phyloP scores from a whole-genome alignment of 768 basidiomycete genomes.

The Rhodotorula sphaerocarpa region DNA sequence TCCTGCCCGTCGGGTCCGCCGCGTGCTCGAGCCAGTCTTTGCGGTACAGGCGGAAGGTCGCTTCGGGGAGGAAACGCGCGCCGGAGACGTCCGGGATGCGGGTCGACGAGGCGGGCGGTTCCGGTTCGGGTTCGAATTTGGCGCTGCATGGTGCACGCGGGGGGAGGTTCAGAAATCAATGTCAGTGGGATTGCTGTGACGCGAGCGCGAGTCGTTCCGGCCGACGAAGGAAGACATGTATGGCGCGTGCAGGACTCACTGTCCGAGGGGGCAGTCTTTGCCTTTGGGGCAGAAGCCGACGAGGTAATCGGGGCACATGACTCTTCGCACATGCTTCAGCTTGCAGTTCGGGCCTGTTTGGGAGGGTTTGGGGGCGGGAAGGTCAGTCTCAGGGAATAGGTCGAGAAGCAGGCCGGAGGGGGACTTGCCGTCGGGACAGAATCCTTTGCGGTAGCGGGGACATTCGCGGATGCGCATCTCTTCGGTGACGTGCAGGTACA shows the following conservation, averaged over 20 bases:
- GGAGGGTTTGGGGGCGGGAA: slow-evolving; percentile 6
- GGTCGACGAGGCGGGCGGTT: slow-evolving; percentile 27
- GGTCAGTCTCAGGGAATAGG: not conserved
- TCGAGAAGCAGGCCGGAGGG: slow-evolving; percentile 10
- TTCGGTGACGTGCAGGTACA: slow-evolving; percentile 76
- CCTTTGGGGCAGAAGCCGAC: slow-evolving; percentile 90
- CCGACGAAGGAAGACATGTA: slow-evolving; percentile 57
- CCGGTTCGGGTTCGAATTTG: slow-evolving; percentile 41
- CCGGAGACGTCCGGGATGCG: slow-evolving; percentile 36
- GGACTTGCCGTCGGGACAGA: slow-evolving; percentile 75
- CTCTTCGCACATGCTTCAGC: slow-evolving; percentile 82
- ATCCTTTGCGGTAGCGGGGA: slow-evolving; percentile 89
- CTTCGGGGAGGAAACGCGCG: slow-evolving; percentile 35
- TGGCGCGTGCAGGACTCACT: slow-evolving; percentile 53
- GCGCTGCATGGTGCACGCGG: no score
- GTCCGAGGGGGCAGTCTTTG: slow-evolving; percentile 55
- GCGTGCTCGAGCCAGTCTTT: slow-evolving; percentile 34
- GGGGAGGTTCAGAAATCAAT: slow-evolving; percentile 48
- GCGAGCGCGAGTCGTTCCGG: slow-evolving; percentile 54
- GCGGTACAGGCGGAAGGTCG: slow-evolving; percentile 32
- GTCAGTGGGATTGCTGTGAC: no score
- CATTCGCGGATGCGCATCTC: slow-evolving; percentile 86
- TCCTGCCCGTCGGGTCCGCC: slow-evolving; percentile 22
- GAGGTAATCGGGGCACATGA: slow-evolving; percentile 81
- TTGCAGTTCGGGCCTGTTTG: slow-evolving; percentile 71